Percentiles rank a stretch among this genome's conserved stretches.
phyloP scores from a whole-genome alignment of 768 basidiomycete genomes.

The Psilocybe azurescens region DNA sequence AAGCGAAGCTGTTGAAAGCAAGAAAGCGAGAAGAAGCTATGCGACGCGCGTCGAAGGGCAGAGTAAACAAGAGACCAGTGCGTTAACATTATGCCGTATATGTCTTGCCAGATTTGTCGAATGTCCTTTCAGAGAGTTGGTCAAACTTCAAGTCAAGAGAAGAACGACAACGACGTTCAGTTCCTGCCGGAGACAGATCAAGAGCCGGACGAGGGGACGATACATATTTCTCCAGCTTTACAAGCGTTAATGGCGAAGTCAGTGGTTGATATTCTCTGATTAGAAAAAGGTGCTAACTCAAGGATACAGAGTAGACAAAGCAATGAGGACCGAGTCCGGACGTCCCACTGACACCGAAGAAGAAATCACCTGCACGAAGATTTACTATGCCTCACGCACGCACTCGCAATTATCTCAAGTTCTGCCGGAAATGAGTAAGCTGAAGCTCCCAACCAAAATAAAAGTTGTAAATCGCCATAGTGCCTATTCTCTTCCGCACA shows the following conservation, averaged over 20 bases:
- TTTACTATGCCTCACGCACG: constrained; percentile 94
- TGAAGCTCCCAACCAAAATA: constrained; percentile 48
- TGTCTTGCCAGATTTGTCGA: not conserved
- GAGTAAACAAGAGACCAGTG: constrained; percentile 68
- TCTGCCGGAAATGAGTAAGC: constrained; percentile 79
- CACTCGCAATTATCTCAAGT: constrained; percentile 96
- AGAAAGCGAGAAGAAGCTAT: constrained; percentile 65
- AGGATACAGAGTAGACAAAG: constrained; percentile 37
- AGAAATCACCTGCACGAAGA: constrained; percentile 75
- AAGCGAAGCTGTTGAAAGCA: constrained; percentile 61
- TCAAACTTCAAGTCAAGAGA: constrained; percentile 1
- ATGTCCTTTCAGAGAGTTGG: not conserved
- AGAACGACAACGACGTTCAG: constrained; percentile 57
- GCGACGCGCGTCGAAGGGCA: constrained; percentile 56
- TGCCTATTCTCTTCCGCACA: constrained; percentile 24
- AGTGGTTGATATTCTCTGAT: constrained; percentile 22
- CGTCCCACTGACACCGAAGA: constrained; percentile 31
- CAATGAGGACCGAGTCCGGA: constrained; percentile 24
- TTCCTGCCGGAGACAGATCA: constrained; percentile 73
- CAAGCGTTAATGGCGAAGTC: constrained; percentile 83
- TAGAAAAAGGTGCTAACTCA: not conserved
- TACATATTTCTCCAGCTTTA: constrained; percentile 78
- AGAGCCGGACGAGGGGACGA: constrained; percentile 40
- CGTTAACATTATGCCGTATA: not conserved
- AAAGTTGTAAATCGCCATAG: constrained; percentile 32